Conservation (phyloP, 257 asterid species). For the Solanum dulcamara region DNA sequence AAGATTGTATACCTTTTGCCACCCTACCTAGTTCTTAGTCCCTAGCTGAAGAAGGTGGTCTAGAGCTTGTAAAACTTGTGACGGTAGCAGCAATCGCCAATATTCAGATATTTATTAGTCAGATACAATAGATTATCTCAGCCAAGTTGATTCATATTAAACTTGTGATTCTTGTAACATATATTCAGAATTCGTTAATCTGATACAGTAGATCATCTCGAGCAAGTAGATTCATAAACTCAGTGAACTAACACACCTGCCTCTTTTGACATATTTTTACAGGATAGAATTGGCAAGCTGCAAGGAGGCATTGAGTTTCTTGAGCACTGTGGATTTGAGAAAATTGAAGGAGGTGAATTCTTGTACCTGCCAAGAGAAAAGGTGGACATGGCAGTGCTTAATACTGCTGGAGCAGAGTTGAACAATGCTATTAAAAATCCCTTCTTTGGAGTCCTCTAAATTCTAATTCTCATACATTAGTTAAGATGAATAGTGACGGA, state of each 20-base stretch:
- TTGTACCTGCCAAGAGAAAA: conserved; percentile 70
- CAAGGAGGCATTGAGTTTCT: conserved; percentile 86
- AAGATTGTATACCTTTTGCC: neutral
- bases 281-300: conserved; percentile 94
- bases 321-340: conserved; percentile 89
- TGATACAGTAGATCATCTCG: neutral
- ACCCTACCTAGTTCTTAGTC: neutral
- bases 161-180: neutral
- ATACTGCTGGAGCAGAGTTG: conserved; percentile 86
- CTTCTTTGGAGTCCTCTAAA: conserved; percentile 76
- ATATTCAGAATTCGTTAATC: neutral
- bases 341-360: conserved; percentile 77
- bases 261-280: conserved; percentile 3
- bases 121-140: neutral
- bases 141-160: neutral
- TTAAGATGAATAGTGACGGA: neutral
- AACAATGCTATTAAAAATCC: conserved; percentile 85
- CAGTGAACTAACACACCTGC: neutral
- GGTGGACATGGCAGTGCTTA: conserved; percentile 72
- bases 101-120: neutral
- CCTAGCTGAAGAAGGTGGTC: neutral
- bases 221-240: neutral
- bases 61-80: neutral
- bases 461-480: neutral
- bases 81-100: neutral